Conservation (phyloP, 352 stramenopile species). For the Phytophthora pisi region DNA sequence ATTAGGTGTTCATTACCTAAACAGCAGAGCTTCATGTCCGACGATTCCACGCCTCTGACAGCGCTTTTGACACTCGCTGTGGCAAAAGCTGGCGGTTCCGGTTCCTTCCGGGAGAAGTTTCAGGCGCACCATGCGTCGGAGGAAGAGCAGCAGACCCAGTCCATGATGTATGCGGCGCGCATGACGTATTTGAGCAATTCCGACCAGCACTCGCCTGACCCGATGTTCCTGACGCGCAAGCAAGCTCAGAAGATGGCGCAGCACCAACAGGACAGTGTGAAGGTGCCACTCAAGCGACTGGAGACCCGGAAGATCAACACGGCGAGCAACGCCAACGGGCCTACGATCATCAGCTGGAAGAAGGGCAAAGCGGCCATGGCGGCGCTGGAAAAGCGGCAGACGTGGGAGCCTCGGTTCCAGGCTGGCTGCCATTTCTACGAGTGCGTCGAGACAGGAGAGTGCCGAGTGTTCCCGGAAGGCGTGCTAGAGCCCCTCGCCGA, state of each 20-base stretch:
- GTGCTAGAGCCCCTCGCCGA: slow-evolving; percentile 2
- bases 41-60: slow-evolving; percentile 14
- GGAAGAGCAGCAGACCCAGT: slow-evolving; percentile 62
- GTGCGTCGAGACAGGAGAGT: slow-evolving; percentile 72
- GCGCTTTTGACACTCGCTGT: slow-evolving; percentile 27
- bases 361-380: slow-evolving; percentile 47
- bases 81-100: slow-evolving; percentile 11
- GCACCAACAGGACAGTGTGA: slow-evolving; percentile 50
- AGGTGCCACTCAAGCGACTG: slow-evolving; percentile 52
- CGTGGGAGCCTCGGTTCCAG: slow-evolving; percentile 67
- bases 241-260: slow-evolving; percentile 73
- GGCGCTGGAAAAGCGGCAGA: slow-evolving; percentile 31
- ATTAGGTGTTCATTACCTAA: background rate
- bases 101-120: slow-evolving; percentile 17
- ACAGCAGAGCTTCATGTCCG: slow-evolving; percentile 13
- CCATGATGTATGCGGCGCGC: slow-evolving; percentile 80
- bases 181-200: slow-evolving; percentile 76
- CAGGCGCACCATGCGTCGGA: slow-evolving; percentile 20
- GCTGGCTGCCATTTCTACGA: slow-evolving; percentile 83
- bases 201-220: slow-evolving; percentile 54
- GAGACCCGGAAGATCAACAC: slow-evolving; percentile 38
- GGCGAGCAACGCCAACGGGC: slow-evolving; percentile 16
- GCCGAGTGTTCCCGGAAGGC: slow-evolving; percentile 28
- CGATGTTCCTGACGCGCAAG: slow-evolving; percentile 79
- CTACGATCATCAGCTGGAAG: slow-evolving; percentile 41